Conservation (phyloP, 345 rosid species). For the Eucalyptus urophylla region DNA sequence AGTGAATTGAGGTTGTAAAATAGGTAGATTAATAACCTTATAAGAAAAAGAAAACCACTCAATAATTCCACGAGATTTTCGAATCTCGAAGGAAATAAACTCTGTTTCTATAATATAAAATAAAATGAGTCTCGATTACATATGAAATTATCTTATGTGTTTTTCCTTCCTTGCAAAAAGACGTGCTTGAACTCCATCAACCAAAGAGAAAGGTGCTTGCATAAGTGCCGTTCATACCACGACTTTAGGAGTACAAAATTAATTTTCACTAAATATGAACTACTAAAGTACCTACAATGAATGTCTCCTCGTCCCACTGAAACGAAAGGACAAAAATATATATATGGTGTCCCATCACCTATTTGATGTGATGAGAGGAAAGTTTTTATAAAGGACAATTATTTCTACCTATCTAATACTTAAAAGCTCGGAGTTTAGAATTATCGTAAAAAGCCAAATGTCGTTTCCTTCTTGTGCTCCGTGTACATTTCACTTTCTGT, state of each 20-base stretch:
- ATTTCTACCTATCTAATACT: too few relatives aligned
- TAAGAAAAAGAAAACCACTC: not conserved
- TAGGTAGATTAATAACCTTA: not conserved
- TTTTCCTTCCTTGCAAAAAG: too few relatives aligned
- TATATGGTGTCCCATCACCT: too few relatives aligned
- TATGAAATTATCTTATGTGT: too few relatives aligned
- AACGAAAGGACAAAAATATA: too few relatives aligned
- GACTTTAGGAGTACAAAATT: not conserved
- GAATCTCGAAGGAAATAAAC: not conserved
- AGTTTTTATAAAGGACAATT: too few relatives aligned
- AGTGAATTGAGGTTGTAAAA: not conserved
- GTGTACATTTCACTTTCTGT: not conserved
- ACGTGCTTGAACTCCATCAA: not conserved
- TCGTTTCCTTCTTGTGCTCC: too few relatives aligned
- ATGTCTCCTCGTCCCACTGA: fast-evolving
- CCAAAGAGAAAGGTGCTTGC: not conserved
- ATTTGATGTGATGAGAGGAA: too few relatives aligned
- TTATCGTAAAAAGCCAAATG: too few relatives aligned
- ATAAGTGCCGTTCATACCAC: not conserved
- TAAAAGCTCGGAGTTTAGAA: fast-evolving
- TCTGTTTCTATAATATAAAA: too few relatives aligned
- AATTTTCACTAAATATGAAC: too few relatives aligned
- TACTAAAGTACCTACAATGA: not conserved
- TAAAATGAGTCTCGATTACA: too few relatives aligned
- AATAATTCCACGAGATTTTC: not conserved